Conservation (phyloP, 2,329 filamentous ascomycete genomes). For the Cercospora zeae-maydis region DNA sequence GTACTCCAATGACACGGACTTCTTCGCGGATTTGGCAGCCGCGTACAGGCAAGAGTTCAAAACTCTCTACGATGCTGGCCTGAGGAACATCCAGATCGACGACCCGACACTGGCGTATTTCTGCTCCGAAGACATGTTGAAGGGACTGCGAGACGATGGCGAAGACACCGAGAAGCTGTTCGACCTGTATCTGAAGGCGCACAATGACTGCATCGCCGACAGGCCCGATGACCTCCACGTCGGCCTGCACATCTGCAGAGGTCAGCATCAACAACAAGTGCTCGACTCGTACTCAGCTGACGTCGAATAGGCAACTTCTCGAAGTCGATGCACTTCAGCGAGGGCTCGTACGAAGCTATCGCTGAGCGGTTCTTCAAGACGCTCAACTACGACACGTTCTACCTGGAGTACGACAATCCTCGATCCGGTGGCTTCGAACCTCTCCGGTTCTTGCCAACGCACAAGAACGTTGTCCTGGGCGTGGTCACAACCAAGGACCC, state of each 20-base stretch:
- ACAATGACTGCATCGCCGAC: constrained; percentile 38
- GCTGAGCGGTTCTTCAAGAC: constrained; percentile 39
- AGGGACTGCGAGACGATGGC: constrained; percentile 35
- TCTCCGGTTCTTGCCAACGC: constrained; percentile 37
- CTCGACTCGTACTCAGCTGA: background rate
- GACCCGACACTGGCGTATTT: constrained; percentile 41
- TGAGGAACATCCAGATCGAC: constrained; percentile 39
- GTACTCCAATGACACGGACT: constrained; percentile 36
- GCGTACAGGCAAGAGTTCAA: constrained; percentile 39
- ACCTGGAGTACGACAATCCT: constrained; percentile 41
- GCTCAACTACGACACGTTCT: constrained; percentile 41
- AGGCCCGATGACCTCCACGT: constrained; percentile 38
- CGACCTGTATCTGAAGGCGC: constrained; percentile 38
- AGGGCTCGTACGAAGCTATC: constrained; percentile 40
- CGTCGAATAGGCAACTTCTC: constrained; percentile 36
- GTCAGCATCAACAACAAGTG: constrained; percentile 20
- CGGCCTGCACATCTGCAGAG: constrained; percentile 40
- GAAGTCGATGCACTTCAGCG: constrained; percentile 40
- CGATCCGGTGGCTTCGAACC: constrained; percentile 41
- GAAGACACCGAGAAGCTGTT: constrained; percentile 39
- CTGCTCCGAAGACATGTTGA: constrained; percentile 38
- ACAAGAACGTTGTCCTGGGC: constrained; percentile 41
- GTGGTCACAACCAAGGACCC: constrained; percentile 40
- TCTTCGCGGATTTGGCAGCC: constrained; percentile 38
- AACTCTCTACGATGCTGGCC: constrained; percentile 36